Evolutionary conservation across 225 moss, liverwort and hornwort species (phyloP).

Genomic region (Physcomitrellopsis africana): DNA sequence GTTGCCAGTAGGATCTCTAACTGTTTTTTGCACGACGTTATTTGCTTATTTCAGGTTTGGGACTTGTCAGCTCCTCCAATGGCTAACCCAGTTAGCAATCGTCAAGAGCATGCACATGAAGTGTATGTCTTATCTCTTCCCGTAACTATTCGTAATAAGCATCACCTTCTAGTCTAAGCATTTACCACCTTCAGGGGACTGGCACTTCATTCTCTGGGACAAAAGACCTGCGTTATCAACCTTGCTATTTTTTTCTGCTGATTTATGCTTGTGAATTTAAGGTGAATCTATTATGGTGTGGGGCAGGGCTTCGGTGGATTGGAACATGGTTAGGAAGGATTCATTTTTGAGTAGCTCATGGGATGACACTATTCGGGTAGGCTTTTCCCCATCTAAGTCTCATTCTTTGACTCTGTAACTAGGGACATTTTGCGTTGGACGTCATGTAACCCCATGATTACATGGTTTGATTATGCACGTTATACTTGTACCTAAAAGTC

Average conservation of each 20-base stretch:
- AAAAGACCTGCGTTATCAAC: background rate
- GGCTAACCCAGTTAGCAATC: slow-evolving; percentile 90
- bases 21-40: slow-evolving; percentile 10
- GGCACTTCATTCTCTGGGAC: slow-evolving; percentile 8
- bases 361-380: slow-evolving; percentile 97
- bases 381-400: slow-evolving; percentile 22
- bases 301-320: slow-evolving; percentile 87
- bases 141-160: slow-evolving; percentile 10
- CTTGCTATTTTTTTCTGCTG: background rate
- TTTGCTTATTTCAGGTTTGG: slow-evolving; percentile 65
- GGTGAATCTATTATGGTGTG: slow-evolving; percentile 31
- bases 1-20: slow-evolving; percentile 25
- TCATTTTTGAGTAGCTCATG: slow-evolving; percentile 96
- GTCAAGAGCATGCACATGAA: slow-evolving; percentile 89
- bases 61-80: slow-evolving; percentile 79
- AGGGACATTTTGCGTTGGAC: slow-evolving; percentile 5
- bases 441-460: slow-evolving; percentile 3
- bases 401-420: background rate
- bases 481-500: slow-evolving; percentile 7
- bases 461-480: background rate
- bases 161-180: slow-evolving; percentile 19
- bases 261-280: background rate
- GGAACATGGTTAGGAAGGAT: slow-evolving; percentile 94
- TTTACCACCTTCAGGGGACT: background rate
- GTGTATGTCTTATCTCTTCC: slow-evolving; percentile 55